Evolutionary conservation across 345 rosid species (phyloP).

Genomic region (Eucalyptus globulus): DNA sequence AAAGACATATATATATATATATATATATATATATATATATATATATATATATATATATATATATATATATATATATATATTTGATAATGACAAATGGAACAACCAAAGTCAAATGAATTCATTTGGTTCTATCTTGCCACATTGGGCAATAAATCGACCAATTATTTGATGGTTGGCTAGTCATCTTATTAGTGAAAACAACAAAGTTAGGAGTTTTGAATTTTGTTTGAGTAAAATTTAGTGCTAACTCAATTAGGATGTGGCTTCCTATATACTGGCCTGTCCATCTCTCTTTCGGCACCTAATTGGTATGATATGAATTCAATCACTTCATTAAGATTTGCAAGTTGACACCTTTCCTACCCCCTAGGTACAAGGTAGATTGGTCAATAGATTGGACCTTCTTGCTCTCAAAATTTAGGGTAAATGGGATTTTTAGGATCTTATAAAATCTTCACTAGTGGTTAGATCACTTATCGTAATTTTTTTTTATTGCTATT

Average conservation of each 20-base stretch:
- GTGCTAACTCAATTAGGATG: not conserved
- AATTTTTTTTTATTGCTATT: not conserved
- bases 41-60: too few relatives aligned
- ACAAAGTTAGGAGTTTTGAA: not conserved
- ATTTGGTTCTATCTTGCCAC: too few relatives aligned
- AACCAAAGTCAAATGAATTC: too few relatives aligned
- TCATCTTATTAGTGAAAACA: not conserved
- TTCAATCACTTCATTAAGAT: not conserved
- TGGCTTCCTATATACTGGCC: not conserved
- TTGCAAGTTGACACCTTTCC: not conserved
- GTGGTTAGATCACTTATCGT: not conserved
- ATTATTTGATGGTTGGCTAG: too few relatives aligned
- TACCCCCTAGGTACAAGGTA: not conserved
- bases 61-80: too few relatives aligned
- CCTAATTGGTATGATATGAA: not conserved
- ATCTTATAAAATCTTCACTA: not conserved
- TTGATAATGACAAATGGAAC: too few relatives aligned
- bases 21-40: too few relatives aligned
- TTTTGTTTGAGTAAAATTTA: not conserved
- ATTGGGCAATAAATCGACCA: too few relatives aligned
- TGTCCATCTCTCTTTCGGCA: not conserved
- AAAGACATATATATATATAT: too few relatives aligned
- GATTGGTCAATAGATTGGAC: not conserved
- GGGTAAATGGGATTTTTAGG: not conserved
- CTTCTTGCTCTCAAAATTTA: not conserved